Conservation (phyloP, 2,329 filamentous ascomycete genomes). For the Aspergillus fumigatiaffinis region DNA sequence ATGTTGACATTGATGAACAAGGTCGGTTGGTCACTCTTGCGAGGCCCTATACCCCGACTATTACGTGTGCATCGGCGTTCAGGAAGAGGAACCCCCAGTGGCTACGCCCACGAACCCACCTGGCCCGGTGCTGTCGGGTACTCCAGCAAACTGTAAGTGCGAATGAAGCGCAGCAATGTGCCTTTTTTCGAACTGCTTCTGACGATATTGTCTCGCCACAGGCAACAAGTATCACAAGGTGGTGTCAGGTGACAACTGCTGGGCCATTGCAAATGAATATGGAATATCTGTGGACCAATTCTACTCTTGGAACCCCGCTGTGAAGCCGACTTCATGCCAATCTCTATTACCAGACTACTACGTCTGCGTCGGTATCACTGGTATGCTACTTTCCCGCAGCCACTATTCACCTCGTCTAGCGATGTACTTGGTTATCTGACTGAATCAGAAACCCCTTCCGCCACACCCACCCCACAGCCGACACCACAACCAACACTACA, state of each 20-base stretch:
- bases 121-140: neutral
- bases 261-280: neutral
- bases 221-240: conserved; percentile 4
- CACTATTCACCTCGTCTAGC: neutral
- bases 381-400: neutral
- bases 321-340: neutral
- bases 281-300: neutral
- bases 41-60: neutral
- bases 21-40: neutral
- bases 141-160: neutral
- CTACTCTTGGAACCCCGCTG: conserved; percentile 1
- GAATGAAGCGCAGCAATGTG: neutral
- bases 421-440: neutral
- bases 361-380: neutral
- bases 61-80: neutral
- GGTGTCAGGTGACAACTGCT: neutral
- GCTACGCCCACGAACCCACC: neutral
- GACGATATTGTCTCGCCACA: neutral
- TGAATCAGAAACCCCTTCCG: neutral
- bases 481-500: no score
- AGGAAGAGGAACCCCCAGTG: neutral
- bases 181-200: neutral
- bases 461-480: neutral
- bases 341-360: neutral
- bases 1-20: neutral